These are phyloP conservation scores for Didymellaceae sp. DNA, from an alignment of 2,329 filamentous ascomycete genomes.

Conservation along the genomic window DNA sequence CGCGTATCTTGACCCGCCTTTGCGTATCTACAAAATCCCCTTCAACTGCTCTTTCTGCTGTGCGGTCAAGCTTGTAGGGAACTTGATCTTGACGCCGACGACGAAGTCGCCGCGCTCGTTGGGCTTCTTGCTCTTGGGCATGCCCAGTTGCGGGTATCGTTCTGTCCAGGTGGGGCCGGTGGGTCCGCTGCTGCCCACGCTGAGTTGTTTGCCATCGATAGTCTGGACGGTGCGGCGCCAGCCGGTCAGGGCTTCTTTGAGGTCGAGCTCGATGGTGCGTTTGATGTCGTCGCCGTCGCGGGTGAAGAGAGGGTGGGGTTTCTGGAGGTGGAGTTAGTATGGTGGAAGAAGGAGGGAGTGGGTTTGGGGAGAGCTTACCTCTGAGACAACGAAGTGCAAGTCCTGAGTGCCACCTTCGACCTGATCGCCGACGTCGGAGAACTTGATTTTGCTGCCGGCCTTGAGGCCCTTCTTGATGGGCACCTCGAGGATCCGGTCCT, in stretches of 20 bases:
- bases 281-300: conserved; percentile 89
- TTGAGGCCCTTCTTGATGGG: conserved; percentile 96
- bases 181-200: conserved; percentile 79
- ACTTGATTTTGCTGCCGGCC: conserved; percentile 98
- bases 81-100: conserved; percentile 90
- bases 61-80: conserved; percentile 77
- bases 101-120: conserved; percentile 85
- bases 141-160: conserved; percentile 82
- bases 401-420: conserved; percentile 96
- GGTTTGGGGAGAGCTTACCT: conserved; percentile 68
- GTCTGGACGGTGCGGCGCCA: conserved; percentile 92
- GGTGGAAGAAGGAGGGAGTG: not conserved
- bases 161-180: conserved; percentile 86
- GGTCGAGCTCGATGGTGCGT: conserved; percentile 77
- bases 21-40: conserved; percentile 68
- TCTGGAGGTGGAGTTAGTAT: conserved; percentile 60
- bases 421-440: conserved; percentile 95
- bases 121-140: conserved; percentile 93
- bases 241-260: conserved; percentile 94
- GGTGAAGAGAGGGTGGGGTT: conserved; percentile 82
- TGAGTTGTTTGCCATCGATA: conserved; percentile 88
- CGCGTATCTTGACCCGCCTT: not conserved
- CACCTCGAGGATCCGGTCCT: conserved; percentile 91
- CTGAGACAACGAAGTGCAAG: conserved; percentile 90
- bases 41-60: conserved; percentile 81